phyloP scores from a whole-genome alignment of 768 basidiomycete genomes.

The Phlegmacium glaucopus region DNA sequence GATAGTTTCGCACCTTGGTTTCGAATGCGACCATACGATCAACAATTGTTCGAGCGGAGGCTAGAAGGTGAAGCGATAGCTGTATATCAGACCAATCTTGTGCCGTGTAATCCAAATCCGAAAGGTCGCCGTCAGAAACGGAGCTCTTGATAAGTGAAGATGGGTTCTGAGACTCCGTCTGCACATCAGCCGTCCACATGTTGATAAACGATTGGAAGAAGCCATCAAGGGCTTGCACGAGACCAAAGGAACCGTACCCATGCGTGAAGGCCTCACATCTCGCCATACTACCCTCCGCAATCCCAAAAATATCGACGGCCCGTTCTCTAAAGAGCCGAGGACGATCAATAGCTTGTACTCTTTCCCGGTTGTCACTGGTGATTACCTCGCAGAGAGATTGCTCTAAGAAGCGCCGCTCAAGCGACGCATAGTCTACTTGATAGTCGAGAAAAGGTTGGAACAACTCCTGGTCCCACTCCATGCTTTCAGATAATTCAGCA shows the following conservation, averaged over 20 bases:
- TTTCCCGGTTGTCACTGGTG: conserved; percentile 39
- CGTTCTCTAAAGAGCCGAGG: conserved; percentile 73
- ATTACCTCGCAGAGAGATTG: conserved; percentile 50
- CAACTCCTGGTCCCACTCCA: conserved; percentile 87
- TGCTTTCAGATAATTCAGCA: conserved; percentile 27
- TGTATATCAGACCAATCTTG: conserved; percentile 92
- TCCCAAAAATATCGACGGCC: conserved; percentile 67
- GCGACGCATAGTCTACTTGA: conserved; percentile 76
- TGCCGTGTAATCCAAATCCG: conserved; percentile 80
- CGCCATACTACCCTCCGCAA: conserved; percentile 75
- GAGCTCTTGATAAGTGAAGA: conserved; percentile 23
- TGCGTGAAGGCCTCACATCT: conserved; percentile 83
- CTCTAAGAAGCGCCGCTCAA: conserved; percentile 73
- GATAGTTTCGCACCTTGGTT: conserved; percentile 52
- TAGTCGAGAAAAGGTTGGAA: conserved; percentile 94
- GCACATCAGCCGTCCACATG: conserved; percentile 52
- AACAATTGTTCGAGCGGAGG: conserved; percentile 70
- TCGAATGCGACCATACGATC: conserved; percentile 73
- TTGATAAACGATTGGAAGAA: conserved; percentile 72
- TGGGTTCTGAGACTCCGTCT: conserved; percentile 30
- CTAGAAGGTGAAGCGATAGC: conserved; percentile 74
- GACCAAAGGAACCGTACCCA: conserved; percentile 77
- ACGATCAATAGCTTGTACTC: conserved; percentile 37
- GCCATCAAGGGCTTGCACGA: conserved; percentile 71
- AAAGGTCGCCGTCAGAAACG: conserved; percentile 57